Base-by-base conservation (phyloP, 2,329 filamentous ascomycete species). In the Lachnellula suecica region DNA sequence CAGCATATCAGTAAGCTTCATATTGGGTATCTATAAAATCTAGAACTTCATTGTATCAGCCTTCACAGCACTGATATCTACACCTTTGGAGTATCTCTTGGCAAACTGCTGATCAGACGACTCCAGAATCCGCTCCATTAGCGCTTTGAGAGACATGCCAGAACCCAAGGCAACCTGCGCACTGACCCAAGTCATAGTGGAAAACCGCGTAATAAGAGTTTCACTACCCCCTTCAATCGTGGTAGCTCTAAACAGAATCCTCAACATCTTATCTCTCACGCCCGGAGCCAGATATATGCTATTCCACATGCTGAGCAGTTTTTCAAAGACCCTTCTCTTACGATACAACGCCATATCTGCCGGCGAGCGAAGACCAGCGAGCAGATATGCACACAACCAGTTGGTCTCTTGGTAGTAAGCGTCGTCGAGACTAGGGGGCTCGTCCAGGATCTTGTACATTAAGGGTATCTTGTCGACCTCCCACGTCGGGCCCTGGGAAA, bases 401-500 rank as follows among this genome's bases (percentile, higher is more conserved):
- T 79, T 79, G 2, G 89, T 75, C 68, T 94, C 89, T 24, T 82
- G 77, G 65, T 88, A 86, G 67, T 89, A 85, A 2, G 79, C 78
- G 64, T 91, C 88, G 60, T 92, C 88, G 44, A 88, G 78, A 22
- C 82, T 83, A 0, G 91, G 88, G 55, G 85, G 80, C 47, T 84
- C 79, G 52, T 82, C 77, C 10, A 86, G 72, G 47, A 87, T 74
- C 57, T 81, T 78, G 60, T 82, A 77, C 22, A 83, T 82, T n/a
- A 93, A 76, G 7, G 94, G 80, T 22, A 94, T 82, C 65, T 83
- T 85, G 53, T 89, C 82, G 17, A 85, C 66, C 11, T 85, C 78
- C 93, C 93, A 97, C 22, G 78, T 70, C 1, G 93, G 92, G 0
- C 84, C 82, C 47, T 84, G 84, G 20, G 89, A 89, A 31, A 97